Base-by-base conservation (phyloP, 768 basidiomycete genomes). In the Russula compacta region DNA sequence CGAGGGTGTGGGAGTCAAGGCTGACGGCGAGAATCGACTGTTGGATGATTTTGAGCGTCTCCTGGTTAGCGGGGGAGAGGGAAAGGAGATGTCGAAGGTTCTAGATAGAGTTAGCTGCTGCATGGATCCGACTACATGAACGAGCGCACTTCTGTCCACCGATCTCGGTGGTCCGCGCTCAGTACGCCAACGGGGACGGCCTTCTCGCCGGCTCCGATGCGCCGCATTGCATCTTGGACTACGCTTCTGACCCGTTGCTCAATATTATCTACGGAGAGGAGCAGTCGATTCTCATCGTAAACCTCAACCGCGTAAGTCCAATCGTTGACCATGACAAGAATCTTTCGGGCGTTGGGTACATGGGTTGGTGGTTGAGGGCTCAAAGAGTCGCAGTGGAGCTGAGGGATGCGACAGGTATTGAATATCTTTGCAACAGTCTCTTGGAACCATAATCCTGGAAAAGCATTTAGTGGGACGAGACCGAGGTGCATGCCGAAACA, bases 261-360 rank as follows among this genome's bases (percentile, higher is more conserved):
- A 9, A 86, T 75, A 24, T 71, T 72, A 3, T 68, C 73, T 0
- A 72, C 70, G 3, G 74, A 64, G 32, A 81, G 55, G 1, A 59
- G 63, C 3, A 61, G 68, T 19, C 60, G 60, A 52, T 72, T 72
- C 14, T 76, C 72, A 24, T 79, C 75, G 66, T 85, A 82, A 0
- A 90, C 86, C 33, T 83, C 81, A 59, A 98, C 75, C 1, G 83
- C 76, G 68, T 97, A 97, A 66, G 83, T 83, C 81, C 84, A 91
- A 72, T 89, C 85, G 64, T 87, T 81, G 6, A 86, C 73, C 71
- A 92, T 79, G 44, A 97, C 75, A 24, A 87, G 75, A 48, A 94
- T 73, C 65, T 83, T 83, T 3, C 78, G 78, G 29, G 86, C 78
- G 40, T 76, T 70, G 21, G 78, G 77, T 9, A 80, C 74, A 24